phyloP scores from a whole-genome alignment of 2,329 filamentous ascomycete species.

The Microcera coccophila region DNA sequence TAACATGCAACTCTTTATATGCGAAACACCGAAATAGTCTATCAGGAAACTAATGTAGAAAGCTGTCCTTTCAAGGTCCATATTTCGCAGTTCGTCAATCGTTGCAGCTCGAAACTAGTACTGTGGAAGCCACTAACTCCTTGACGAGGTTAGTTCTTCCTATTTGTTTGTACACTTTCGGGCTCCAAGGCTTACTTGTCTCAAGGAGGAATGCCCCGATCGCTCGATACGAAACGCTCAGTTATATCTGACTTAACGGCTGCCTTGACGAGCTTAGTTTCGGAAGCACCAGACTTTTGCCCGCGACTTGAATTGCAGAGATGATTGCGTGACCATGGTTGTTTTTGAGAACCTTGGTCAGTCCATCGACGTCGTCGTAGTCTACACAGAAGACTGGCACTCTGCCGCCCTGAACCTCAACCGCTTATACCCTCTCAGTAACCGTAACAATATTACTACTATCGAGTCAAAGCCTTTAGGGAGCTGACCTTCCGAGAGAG shows the following conservation, averaged over 20 bases:
- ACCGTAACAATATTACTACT: too few species aligned
- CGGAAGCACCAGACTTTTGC: slow-evolving; percentile 30
- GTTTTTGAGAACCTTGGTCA: slow-evolving; percentile 24
- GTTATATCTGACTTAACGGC: slow-evolving; percentile 36
- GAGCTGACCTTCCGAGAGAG: not conserved
- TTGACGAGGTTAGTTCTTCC: too few species aligned
- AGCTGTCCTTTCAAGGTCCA: slow-evolving; percentile 34
- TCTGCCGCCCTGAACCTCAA: not conserved
- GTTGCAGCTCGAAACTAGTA: not conserved
- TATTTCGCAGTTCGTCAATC: slow-evolving; percentile 1
- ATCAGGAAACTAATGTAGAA: slow-evolving; percentile 41
- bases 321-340: slow-evolving; percentile 43
- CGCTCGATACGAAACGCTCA: slow-evolving; percentile 41
- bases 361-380: slow-evolving; percentile 24
- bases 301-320: slow-evolving; percentile 33
- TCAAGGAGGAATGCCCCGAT: slow-evolving; percentile 30
- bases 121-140: too few species aligned
- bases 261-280: slow-evolving; percentile 43
- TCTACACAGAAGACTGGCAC: slow-evolving; percentile 17
- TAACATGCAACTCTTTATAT: slow-evolving; percentile 35
- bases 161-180: too few species aligned
- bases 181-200: too few species aligned
- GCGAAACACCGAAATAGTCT: slow-evolving; percentile 41
- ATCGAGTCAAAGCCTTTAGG: too few species aligned
- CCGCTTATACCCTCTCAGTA: not conserved